Conservation (phyloP, 495 filamentous ascomycete genomes). For the Alectoria sarmentosa region DNA sequence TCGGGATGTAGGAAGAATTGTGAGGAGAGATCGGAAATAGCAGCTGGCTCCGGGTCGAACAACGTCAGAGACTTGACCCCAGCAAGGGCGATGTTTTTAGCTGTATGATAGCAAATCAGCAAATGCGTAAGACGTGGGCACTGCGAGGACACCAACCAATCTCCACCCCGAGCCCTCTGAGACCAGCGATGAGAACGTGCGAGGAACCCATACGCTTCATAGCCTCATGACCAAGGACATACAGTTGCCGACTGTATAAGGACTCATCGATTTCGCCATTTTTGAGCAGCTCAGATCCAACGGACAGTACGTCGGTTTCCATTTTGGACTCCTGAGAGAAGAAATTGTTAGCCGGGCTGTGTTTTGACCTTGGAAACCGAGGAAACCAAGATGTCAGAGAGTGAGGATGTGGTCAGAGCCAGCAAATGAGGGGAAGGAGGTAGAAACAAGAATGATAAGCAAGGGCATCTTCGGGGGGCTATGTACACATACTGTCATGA, state of each 20-base stretch:
- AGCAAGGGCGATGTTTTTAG: conserved; percentile 97
- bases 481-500: conserved; percentile 65
- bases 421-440: not conserved
- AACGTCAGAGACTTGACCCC: conserved; percentile 88
- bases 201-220: conserved; percentile 99
- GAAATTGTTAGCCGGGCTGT: conserved; percentile 7
- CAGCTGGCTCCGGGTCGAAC: conserved; percentile 72
- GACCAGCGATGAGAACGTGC: conserved; percentile 84
- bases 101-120: conserved; percentile 34
- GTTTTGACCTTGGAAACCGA: not conserved
- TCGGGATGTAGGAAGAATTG: conserved; percentile 90
- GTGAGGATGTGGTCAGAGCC: not conserved
- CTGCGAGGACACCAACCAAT: conserved; percentile 50
- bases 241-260: conserved; percentile 95
- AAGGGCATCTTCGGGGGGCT: not conserved
- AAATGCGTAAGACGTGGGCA: not conserved
- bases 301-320: conserved; percentile 65
- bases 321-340: conserved; percentile 57
- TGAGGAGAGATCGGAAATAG: conserved; percentile 81
- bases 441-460: not conserved
- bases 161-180: conserved; percentile 93
- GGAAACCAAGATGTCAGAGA: not conserved
- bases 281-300: conserved; percentile 51
- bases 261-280: conserved; percentile 86
- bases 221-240: conserved; percentile 96